Evolutionary conservation across 192 early-diverging fungal genomes (phyloP), one percentile per base, ranked within the genome.

Genomic region (Entomortierella lignicola): DNA sequence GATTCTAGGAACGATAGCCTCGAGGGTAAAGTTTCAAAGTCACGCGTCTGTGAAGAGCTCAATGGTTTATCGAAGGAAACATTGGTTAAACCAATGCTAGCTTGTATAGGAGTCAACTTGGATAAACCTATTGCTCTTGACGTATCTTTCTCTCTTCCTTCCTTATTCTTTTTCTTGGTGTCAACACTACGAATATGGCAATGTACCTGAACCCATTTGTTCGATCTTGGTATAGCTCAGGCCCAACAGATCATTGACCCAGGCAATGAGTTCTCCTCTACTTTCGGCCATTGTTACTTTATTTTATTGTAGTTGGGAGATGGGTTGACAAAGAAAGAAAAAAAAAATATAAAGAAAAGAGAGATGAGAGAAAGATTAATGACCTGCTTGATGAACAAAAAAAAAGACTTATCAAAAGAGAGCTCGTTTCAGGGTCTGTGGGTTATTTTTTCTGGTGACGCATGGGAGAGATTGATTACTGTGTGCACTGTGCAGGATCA

Each of bases 191-290:
- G 7, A 8, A 47, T 26, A 55, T 60, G 59, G 7, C 15, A 44
- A 72, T 34, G 70, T 90, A 92, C 93, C 97, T 68, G 93, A 91
- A 47, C 98, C 98, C 48, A 91, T 90, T 75, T 98, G 96, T 82
- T 99, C 97, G 25, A 99, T 87, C 68, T 96, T 97, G 58, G 92
- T 95, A 84, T 96, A 96, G 79, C 84, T 92, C 51, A 97, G 82
- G 64, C 95, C 92, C 53, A 96, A 87, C 26, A 98, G 90, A 63
- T 95, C 93, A 80, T 99, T 99, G 69, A 97, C 70, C 98, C 98
- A 98, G 42, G 87, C 89, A 17, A 99, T 70, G 31, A 99, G 85
- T 71, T 97, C 96, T 48, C 91, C 91, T 82, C 96, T 89, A 70
- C 92, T 93, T 89, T 97, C 95, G 48, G 85, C 83, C 96, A 97